Percentiles rank a stretch among this genome's conserved stretches.
Conservation (phyloP, 176 grass and related monocot species). For the Otatea glauca region DNA sequence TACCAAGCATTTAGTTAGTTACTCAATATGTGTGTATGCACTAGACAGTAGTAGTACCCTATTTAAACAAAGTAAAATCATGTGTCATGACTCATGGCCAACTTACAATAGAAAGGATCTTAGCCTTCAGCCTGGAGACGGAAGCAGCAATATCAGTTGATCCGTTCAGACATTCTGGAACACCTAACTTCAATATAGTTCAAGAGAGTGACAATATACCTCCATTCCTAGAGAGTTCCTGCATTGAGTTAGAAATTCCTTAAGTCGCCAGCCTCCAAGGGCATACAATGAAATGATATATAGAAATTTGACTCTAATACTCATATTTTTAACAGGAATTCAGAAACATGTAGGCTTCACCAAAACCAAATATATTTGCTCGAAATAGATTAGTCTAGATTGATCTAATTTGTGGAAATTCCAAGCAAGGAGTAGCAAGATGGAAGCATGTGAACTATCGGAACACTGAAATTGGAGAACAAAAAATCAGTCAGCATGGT, state of each 20-base stretch:
- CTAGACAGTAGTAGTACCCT: not conserved
- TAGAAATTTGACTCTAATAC: not conserved
- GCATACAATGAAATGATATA: constrained; percentile 24
- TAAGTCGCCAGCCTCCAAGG: constrained; percentile 21
- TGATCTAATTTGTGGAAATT: constrained; percentile 11
- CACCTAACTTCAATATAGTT: constrained; percentile 70
- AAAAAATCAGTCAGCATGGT: not conserved
- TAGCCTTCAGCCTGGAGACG: constrained; percentile 84
- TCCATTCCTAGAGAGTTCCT: constrained; percentile 93
- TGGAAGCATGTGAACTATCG: constrained; percentile 5
- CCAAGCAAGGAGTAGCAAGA: constrained; percentile 16
- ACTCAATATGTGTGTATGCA: constrained; percentile 11
- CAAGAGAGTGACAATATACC: constrained; percentile 81
- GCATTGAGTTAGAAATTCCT: constrained; percentile 42
- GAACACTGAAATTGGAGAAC: not conserved
- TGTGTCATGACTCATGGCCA: not conserved
- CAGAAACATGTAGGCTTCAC: constrained; percentile 9
- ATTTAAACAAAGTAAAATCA: constrained; percentile 25
- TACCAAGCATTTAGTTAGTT: constrained; percentile 41
- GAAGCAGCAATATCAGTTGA: constrained; percentile 71
- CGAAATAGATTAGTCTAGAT: not conserved
- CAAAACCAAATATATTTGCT: constrained; percentile 3
- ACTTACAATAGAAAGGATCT: constrained; percentile 94
- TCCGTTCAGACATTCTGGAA: constrained; percentile 74
- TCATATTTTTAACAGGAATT: not conserved